Evolutionary conservation across 192 early-diverging fungal species (phyloP), one percentile per base, ranked within the genome.

Genomic region (Gamsiella multidivaricata): DNA sequence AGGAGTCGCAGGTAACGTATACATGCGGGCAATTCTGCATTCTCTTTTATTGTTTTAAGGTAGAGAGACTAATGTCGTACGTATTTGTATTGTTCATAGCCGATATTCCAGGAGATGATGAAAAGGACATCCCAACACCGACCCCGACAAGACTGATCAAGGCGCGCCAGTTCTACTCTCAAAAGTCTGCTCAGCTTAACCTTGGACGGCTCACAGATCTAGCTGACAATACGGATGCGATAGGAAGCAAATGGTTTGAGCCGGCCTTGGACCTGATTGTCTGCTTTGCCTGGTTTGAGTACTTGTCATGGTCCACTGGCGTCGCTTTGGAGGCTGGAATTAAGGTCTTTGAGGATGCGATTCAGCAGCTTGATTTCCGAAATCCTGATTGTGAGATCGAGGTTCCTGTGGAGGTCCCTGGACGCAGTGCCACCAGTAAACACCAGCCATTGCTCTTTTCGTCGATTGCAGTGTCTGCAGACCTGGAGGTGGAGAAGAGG

Each of bases 241-340:
- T 43, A 22, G 66, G 59, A 12, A 57, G 32, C 66, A 42, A 51
- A 41, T 73, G 79, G 64, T 75, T 71, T 34, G 67, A 78, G 49
- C 52, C 41, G 17, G 69, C 79, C 0, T 41, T 70, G 31, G 58
- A 83, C 34, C 53, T 64, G 32, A 79, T 80, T 54, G 78, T 81
- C 5, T 83, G 83, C 61, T 70, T 72, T 54, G 83, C 71, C 1
- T 69, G 75, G 60, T 84, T 87, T 42, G 79, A 83, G 26, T 87
- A 87, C 37, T 64, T 87, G 15, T 69, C 74, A 4, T 22, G 53
- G 0, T 34, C 50, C 20, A 20, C 51, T 25, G 51, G 52, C 5
- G 29, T 42, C 23, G 73, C 50, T 10, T 43, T 87, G 3, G 72
- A 74, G 20, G 51, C 60, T 11, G 85, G 71, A 0, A 61, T 64